Conservation (phyloP, 805 yeast genomes). For the Kuraishia capsulata region DNA sequence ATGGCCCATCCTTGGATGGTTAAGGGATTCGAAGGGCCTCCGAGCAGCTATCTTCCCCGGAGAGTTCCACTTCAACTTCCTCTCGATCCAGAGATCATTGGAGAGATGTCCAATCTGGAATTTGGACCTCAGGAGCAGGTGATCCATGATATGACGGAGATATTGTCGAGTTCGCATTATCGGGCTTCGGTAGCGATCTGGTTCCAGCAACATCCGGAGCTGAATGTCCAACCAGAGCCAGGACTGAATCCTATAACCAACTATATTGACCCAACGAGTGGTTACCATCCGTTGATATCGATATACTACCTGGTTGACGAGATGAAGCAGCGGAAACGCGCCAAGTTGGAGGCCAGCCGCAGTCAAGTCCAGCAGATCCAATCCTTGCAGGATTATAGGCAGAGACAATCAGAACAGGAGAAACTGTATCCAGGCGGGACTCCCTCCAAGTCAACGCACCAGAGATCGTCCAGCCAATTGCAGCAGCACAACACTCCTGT, state of each 20-base stretch:
- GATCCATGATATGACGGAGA: slow-evolving; percentile 40
- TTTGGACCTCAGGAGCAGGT: slow-evolving; percentile 63
- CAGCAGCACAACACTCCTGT: slow-evolving; percentile 14
- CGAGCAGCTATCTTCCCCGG: slow-evolving; percentile 64
- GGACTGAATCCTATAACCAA: neutral
- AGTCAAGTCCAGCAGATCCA: slow-evolving; percentile 11
- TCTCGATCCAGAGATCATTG: slow-evolving; percentile 54
- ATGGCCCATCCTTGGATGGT: slow-evolving; percentile 92
- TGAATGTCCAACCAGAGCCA: neutral
- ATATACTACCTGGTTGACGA: slow-evolving; percentile 83
- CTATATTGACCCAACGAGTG: slow-evolving; percentile 62
- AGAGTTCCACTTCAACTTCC: slow-evolving; percentile 70
- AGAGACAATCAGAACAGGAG: slow-evolving; percentile 23
- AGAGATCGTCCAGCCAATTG: slow-evolving; percentile 6
- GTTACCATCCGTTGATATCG: slow-evolving; percentile 82
- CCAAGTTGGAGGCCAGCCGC: slow-evolving; percentile 40
- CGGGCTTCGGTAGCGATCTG: slow-evolving; percentile 52
- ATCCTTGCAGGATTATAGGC: slow-evolving; percentile 1
- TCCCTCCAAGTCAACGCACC: slow-evolving; percentile 20
- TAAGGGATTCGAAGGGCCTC: slow-evolving; percentile 71
- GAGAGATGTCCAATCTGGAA: slow-evolving; percentile 70
- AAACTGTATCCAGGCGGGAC: neutral
- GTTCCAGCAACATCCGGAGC: slow-evolving; percentile 17
- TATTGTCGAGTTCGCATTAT: slow-evolving; percentile 61
- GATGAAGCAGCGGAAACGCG: slow-evolving; percentile 61